A percentile compares a stretch with the other conserved stretches of the same genome.
Conservation (phyloP, 345 rosid species). For the Eucalyptus brandiana region DNA sequence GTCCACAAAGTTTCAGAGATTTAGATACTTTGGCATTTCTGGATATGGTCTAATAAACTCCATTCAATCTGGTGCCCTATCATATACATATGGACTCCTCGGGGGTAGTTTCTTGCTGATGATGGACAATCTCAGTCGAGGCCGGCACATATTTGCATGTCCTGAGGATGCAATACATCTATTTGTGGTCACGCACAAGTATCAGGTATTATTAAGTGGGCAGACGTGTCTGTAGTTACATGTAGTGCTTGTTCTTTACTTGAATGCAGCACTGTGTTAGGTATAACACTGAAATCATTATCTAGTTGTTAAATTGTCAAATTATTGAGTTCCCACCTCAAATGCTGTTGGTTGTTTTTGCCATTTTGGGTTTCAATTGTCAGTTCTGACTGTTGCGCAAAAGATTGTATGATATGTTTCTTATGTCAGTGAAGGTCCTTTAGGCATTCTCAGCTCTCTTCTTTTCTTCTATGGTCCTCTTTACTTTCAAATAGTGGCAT, state of each 20-base stretch:
- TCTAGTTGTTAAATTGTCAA: not conserved
- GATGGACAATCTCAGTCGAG: not conserved
- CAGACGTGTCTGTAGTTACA: not conserved
- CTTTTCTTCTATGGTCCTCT: not conserved
- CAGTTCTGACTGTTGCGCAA: not conserved
- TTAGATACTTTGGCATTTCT: not conserved
- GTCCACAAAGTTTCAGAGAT: not conserved
- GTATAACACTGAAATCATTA: not conserved
- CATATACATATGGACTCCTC: not conserved
- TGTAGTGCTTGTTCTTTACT: not conserved
- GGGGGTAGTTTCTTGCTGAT: not conserved
- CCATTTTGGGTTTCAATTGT: not conserved
- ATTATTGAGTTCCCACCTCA: not conserved
- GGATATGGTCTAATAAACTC: not conserved
- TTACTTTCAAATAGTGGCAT: not conserved
- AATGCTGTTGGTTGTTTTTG: not conserved
- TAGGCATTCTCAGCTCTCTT: not conserved
- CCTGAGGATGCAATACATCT: not conserved
- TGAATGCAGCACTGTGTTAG: not conserved
- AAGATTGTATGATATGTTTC: not conserved
- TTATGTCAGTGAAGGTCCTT: not conserved
- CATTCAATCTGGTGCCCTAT: not conserved
- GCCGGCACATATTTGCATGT: not conserved
- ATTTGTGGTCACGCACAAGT: not conserved
- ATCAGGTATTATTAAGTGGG: not conserved